Conservation (phyloP, 352 stramenopile genomes). For the Phytophthora boehmeriae region DNA sequence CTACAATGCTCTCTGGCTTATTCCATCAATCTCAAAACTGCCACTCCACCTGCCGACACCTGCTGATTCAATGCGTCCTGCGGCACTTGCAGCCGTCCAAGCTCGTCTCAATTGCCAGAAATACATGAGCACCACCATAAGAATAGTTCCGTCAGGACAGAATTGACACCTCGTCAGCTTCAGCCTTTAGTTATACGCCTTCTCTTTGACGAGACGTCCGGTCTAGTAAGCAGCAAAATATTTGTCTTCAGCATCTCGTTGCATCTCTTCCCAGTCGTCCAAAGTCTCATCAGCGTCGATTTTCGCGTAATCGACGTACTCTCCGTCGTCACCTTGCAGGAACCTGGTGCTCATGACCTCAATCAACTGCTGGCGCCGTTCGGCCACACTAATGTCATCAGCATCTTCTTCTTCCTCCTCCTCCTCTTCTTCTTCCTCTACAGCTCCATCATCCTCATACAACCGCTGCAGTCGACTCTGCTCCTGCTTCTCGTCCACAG, state of each 20-base stretch:
- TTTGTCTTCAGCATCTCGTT: conserved; percentile 79
- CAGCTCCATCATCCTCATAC: conserved; percentile 38
- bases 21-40: conserved; percentile 11
- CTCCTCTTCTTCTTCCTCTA: conserved; percentile 54
- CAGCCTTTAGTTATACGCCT: too few relatives aligned
- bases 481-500: conserved; percentile 47
- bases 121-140: conserved; percentile 19
- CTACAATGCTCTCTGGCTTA: not conserved
- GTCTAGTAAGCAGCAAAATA: conserved; percentile 75
- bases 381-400: conserved; percentile 26
- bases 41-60: not conserved
- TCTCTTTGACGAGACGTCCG: too few relatives aligned
- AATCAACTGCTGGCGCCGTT: conserved; percentile 65
- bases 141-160: conserved; percentile 13
- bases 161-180: too few relatives aligned
- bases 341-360: conserved; percentile 81
- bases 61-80: too few relatives aligned
- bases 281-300: conserved; percentile 69
- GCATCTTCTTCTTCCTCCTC: conserved; percentile 36
- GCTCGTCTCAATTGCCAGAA: conserved; percentile 7
- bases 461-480: conserved; percentile 34
- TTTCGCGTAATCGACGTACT: conserved; percentile 68
- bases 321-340: conserved; percentile 59
- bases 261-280: conserved; percentile 69
- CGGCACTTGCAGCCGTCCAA: too few relatives aligned